phyloP scores from a whole-genome alignment of 2,329 filamentous ascomycete species.

The Sarocladium oryzae region DNA sequence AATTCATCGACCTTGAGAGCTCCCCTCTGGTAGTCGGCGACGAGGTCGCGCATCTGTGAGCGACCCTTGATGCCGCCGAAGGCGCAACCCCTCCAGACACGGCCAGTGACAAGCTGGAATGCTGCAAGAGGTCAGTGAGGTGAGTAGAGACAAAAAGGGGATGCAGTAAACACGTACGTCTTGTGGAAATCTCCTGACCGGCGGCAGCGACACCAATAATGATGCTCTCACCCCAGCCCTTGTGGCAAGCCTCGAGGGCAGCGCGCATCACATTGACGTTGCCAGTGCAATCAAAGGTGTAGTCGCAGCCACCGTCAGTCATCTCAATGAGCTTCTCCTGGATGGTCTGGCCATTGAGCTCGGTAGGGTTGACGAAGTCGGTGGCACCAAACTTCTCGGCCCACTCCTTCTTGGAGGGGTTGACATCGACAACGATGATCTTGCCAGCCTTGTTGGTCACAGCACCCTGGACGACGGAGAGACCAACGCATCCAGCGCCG shows the following conservation, averaged over 20 bases:
- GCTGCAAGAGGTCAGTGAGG: constrained; percentile 47
- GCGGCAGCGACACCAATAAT: constrained; percentile 96
- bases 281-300: constrained; percentile 98
- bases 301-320: constrained; percentile 97
- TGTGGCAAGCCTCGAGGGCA: constrained; percentile 95
- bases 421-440: constrained; percentile 72
- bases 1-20: constrained; percentile 98
- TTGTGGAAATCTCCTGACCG: constrained; percentile 88
- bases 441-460: constrained; percentile 73
- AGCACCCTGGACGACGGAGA: constrained; percentile 91
- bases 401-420: constrained; percentile 89
- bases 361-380: constrained; percentile 89
- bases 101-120: constrained; percentile 97
- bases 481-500: constrained; percentile 90
- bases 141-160: neutral
- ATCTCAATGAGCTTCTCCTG: constrained; percentile 93
- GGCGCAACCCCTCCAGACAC: constrained; percentile 95
- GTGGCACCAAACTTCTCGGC: constrained; percentile 91
- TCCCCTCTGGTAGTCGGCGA: constrained; percentile 82
- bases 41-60: constrained; percentile 79
- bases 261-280: constrained; percentile 95
- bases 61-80: constrained; percentile 98
- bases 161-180: constrained; percentile 57
- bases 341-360: constrained; percentile 71
- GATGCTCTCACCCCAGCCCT: constrained; percentile 98